A percentile compares a stretch with the other conserved stretches of the same genome.
phyloP scores from a whole-genome alignment of 106 monocot genomes.

The Dactylorhiza incarnata region DNA sequence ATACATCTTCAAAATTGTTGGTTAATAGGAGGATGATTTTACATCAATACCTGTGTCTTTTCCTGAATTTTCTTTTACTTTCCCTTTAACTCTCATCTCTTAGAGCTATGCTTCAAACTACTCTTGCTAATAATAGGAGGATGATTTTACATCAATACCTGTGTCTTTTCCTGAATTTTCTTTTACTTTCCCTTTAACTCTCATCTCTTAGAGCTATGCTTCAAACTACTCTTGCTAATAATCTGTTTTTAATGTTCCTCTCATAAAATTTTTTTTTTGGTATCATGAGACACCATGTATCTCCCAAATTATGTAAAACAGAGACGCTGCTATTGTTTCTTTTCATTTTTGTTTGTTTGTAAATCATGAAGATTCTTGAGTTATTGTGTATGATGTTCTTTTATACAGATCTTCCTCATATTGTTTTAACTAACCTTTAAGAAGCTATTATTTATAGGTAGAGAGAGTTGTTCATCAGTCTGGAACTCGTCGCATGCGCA shows the following conservation, averaged over 20 bases:
- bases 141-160: not conserved
- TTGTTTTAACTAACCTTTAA: not conserved
- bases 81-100: not conserved
- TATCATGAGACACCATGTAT: not conserved
- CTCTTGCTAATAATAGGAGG: not conserved
- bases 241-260: not conserved
- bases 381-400: not conserved
- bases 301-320: not conserved
- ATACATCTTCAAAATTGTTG: not conserved
- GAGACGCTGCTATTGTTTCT: not conserved
- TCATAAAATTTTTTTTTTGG: not conserved
- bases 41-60: not conserved
- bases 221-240: not conserved
- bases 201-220: not conserved
- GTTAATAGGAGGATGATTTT: not conserved
- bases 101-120: not conserved
- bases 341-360: not conserved
- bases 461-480: constrained; percentile 48
- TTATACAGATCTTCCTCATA: not conserved
- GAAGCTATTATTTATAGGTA: constrained; percentile 11
- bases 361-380: not conserved
- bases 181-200: too few species aligned
- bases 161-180: not conserved
- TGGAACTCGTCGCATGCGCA: constrained; percentile 56
- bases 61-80: not conserved